Conservation (phyloP, 257 asterid genomes). For the Marsdenia floribunda region DNA sequence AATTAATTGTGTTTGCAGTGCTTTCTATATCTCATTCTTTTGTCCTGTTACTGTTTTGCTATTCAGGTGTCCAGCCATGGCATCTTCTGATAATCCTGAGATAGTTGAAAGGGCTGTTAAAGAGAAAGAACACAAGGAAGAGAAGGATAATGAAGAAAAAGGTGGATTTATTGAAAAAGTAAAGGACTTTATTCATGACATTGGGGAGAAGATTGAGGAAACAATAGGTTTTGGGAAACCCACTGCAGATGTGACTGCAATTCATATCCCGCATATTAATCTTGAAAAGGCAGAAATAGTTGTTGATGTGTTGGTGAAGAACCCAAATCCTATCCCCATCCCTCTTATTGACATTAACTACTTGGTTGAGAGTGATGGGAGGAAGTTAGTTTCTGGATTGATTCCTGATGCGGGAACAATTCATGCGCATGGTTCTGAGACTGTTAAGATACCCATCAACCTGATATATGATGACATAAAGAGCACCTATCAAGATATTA, state of each 20-base stretch:
- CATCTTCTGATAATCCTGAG: slow-evolving; percentile 49
- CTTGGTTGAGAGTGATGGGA: slow-evolving; percentile 75
- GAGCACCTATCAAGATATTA: slow-evolving; percentile 61
- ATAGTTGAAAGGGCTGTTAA: slow-evolving; percentile 42
- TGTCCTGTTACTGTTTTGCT: not conserved
- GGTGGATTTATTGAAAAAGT: slow-evolving; percentile 78
- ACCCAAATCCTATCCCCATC: slow-evolving; percentile 88
- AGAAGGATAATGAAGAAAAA: slow-evolving; percentile 51
- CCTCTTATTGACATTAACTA: slow-evolving; percentile 90
- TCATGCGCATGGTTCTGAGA: slow-evolving; percentile 83
- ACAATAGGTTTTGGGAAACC: slow-evolving; percentile 90
- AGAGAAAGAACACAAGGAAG: slow-evolving; percentile 48
- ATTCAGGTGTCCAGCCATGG: slow-evolving; percentile 45
- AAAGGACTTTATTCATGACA: slow-evolving; percentile 77
- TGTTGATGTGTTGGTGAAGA: slow-evolving; percentile 63
- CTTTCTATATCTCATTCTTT: not conserved
- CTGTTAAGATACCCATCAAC: slow-evolving; percentile 63
- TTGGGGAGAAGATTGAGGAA: slow-evolving; percentile 92
- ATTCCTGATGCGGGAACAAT: slow-evolving; percentile 96
- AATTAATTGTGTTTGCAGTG: not conserved
- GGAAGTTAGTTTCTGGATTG: slow-evolving; percentile 80
- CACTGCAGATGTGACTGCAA: slow-evolving; percentile 74
- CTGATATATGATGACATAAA: slow-evolving; percentile 71
- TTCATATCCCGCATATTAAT: slow-evolving; percentile 71
- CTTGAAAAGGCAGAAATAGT: slow-evolving; percentile 77